Percentiles rank a stretch among this genome's conserved stretches.
Conservation (phyloP, 2,329 filamentous ascomycete genomes). For the Epichloe sibirici region DNA sequence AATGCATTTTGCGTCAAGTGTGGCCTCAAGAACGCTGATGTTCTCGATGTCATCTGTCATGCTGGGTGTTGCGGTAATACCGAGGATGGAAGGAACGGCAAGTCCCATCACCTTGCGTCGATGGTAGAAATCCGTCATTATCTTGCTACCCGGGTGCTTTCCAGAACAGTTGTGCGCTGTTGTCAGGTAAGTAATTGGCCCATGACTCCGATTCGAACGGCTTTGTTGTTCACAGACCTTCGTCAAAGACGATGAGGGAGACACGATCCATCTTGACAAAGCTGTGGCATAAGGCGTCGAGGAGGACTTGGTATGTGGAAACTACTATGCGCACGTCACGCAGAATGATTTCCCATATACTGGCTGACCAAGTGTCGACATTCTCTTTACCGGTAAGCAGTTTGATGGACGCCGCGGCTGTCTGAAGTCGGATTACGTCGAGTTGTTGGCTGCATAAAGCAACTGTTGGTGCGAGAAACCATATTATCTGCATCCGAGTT, state of each 20-base stretch:
- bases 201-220: neutral
- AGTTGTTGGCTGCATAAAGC: slow-evolving; percentile 55
- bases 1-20: slow-evolving; percentile 56
- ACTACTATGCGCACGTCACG: slow-evolving; percentile 57
- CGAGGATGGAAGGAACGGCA: slow-evolving; percentile 54
- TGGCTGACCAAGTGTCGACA: slow-evolving; percentile 59
- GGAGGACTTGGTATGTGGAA: slow-evolving; percentile 63
- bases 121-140: slow-evolving; percentile 65
- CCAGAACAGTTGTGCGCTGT: slow-evolving; percentile 62
- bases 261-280: slow-evolving; percentile 56
- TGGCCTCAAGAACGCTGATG: slow-evolving; percentile 52
- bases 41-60: slow-evolving; percentile 43
- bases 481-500: slow-evolving; percentile 35
- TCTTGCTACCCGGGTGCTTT: slow-evolving; percentile 51
- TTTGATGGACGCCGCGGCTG: slow-evolving; percentile 46
- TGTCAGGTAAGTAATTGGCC: neutral
- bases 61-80: slow-evolving; percentile 70
- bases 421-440: slow-evolving; percentile 44
- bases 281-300: slow-evolving; percentile 61
- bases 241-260: slow-evolving; percentile 67
- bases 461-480: slow-evolving; percentile 64
- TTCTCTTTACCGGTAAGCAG: slow-evolving; percentile 56
- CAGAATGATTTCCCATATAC: slow-evolving; percentile 56
- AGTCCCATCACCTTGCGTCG: slow-evolving; percentile 25
- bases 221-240: slow-evolving; percentile 41